A percentile compares a stretch with the other conserved stretches of the same genome.
Evolutionary conservation across 1,284 basidiomycete genomes (phyloP).

Genomic region (Austroboletus rostrupii): DNA sequence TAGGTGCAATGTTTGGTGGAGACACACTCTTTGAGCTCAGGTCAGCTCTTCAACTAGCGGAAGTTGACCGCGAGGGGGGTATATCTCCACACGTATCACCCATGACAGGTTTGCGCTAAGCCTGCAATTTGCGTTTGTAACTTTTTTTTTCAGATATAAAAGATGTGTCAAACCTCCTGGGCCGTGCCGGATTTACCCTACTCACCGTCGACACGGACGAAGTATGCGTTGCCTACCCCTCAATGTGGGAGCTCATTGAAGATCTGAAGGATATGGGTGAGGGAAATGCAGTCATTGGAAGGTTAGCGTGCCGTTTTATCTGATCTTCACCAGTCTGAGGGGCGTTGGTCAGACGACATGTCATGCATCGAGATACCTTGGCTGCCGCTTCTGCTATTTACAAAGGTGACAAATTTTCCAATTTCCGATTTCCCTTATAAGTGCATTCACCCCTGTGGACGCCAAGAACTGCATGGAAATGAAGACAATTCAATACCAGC

Average conservation of each 20-base stretch:
- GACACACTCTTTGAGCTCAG: constrained; percentile 95
- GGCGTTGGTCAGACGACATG: constrained; percentile 47
- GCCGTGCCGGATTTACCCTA: constrained; percentile 89
- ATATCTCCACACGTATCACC: constrained; percentile 94
- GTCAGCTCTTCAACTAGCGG: constrained; percentile 89
- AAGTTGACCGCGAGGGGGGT: constrained; percentile 92
- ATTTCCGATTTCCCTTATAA: not conserved
- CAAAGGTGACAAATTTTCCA: constrained; percentile 50
- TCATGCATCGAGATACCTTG: constrained; percentile 83
- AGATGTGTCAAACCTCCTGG: constrained; percentile 88
- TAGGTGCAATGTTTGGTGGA: constrained; percentile 93
- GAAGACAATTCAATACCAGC: constrained; percentile 86
- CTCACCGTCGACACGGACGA: constrained; percentile 97
- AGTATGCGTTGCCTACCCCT: constrained; percentile 86
- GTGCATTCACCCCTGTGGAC: constrained; percentile 4
- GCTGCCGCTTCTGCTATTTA: constrained; percentile 92
- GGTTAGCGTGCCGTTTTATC: constrained; percentile 39
- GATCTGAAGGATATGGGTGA: constrained; percentile 97
- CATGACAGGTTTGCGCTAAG: constrained; percentile 76
- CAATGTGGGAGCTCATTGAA: constrained; percentile 93
- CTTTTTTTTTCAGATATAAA: constrained; percentile 60
- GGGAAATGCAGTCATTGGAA: constrained; percentile 84
- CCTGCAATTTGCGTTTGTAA: not conserved
- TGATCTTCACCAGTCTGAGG: not conserved
- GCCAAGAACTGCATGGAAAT: constrained; percentile 77